phyloP scores from a whole-genome alignment of 192 early-diverging fungal genomes.

The Gonapodya prolifera region DNA sequence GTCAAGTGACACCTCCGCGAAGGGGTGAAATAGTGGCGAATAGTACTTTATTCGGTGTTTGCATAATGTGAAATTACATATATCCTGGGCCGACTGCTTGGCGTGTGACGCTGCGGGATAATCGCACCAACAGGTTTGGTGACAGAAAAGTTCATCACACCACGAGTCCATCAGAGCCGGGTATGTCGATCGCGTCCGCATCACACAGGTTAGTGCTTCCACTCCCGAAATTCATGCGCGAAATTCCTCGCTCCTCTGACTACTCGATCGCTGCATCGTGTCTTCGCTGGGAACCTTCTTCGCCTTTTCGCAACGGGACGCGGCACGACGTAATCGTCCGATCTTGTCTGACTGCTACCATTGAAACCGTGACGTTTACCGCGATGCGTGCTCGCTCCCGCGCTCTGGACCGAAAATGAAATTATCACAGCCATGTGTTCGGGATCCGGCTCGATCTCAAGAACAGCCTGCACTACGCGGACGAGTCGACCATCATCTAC shows the following conservation, averaged over 20 bases:
- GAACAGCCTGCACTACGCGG: background rate
- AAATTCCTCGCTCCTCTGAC: background rate
- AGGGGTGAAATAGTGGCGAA: no score
- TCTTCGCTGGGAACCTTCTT: no score
- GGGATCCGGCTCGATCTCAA: background rate
- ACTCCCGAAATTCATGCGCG: background rate
- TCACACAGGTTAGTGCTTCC: background rate
- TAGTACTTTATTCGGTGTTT: no score
- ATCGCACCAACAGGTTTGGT: no score
- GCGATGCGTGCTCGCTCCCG: background rate
- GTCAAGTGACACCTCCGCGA: no score
- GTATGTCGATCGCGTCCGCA: background rate
- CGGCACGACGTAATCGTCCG: background rate
- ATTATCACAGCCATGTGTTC: background rate
- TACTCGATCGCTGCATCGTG: no score
- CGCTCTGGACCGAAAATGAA: background rate
- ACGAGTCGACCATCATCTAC: background rate
- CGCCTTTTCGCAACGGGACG: background rate
- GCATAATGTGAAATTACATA: no score
- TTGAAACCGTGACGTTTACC: background rate
- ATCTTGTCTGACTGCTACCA: background rate
- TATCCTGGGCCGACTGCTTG: no score
- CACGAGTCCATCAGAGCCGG: no score
- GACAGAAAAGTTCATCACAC: no score
- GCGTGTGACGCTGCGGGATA: no score